A percentile compares a stretch with the other conserved stretches of the same genome.
Conservation (phyloP, 257 asterid genomes). For the Solanum habrochaites region DNA sequence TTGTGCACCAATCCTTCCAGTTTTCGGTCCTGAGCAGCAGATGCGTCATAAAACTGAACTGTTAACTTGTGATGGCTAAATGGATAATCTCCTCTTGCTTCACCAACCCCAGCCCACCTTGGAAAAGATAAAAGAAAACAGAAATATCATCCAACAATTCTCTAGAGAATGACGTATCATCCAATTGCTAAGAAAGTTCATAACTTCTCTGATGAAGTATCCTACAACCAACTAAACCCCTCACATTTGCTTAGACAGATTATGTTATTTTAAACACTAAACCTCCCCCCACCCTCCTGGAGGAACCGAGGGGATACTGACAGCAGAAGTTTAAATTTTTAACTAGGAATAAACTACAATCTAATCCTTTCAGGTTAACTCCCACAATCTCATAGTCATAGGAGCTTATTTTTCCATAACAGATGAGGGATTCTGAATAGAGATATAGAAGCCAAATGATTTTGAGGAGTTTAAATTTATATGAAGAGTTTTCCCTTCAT, state of each 20-base stretch:
- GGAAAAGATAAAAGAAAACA: slow-evolving; percentile 7
- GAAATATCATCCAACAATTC: background rate
- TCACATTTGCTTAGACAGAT: background rate
- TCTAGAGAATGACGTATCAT: background rate
- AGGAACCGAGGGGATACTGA: background rate
- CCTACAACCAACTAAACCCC: background rate
- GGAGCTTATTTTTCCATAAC: background rate
- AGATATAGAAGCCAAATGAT: background rate
- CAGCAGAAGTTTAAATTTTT: background rate
- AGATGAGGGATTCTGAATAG: background rate
- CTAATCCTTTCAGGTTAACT: background rate
- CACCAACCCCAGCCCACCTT: slow-evolving; percentile 85
- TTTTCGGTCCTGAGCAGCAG: slow-evolving; percentile 89
- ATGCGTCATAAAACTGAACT: slow-evolving; percentile 77
- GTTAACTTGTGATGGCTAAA: slow-evolving; percentile 91
- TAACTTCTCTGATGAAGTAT: background rate
- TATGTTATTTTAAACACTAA: background rate
- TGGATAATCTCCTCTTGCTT: slow-evolving; percentile 84
- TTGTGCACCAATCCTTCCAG: slow-evolving; percentile 84
- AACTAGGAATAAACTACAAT: background rate
- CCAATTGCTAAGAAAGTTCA: background rate
- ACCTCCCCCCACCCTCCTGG: background rate
- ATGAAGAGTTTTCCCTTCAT: background rate
- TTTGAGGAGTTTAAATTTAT: background rate
- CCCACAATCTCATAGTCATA: background rate